Base-by-base conservation (phyloP, 805 yeast species). In the Yarrowia hollandica region DNA sequence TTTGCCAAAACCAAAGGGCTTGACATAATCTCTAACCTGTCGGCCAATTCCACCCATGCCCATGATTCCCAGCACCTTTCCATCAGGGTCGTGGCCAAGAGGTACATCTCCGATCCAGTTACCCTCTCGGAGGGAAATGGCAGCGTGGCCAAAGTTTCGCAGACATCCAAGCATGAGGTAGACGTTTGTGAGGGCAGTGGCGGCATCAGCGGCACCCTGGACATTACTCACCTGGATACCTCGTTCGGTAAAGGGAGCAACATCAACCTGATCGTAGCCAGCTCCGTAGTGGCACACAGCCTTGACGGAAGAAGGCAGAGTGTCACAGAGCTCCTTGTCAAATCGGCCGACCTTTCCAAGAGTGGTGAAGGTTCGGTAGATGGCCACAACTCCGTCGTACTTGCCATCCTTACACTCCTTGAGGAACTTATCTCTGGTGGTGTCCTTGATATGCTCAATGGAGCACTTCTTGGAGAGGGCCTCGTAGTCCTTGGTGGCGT, bases 31-130 rank as follows among this genome's bases (percentile, higher is more conserved):
- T 58, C 89, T 78, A 56, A 90, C 83, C 26, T 88, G 87, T 61
- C 90, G 81, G 46, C 96, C 96, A 72, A 90, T 89, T 31, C 96
- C 96, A 30, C 96, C 96, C 81, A 90, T 79, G 14, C 96, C 96
- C 56, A 86, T 75, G 59, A 90, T 83, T 50, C 96, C 96, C 19
- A 90, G 84, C 16, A 77, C 77, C 68, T 85, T 85, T 8, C 88
- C 89, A 62, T 77, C 82, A 15, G 95, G 95, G 67, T 85, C 91
- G 67, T 80, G 79, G 7, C 95, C 96, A 46, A 82, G 72, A 7
- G 83, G 79, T 0, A 84, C 79, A 3, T 54, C 25, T 52, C 57
- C 78, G 88, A 91, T 77, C 92, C 95, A 89, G 60, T 81, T 75
- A 19, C 90, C 91, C 31, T 73, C 70, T 33, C 79, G 67, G 64